phyloP scores from a whole-genome alignment of 2,329 filamentous ascomycete species.

The Didymella lethalis region DNA sequence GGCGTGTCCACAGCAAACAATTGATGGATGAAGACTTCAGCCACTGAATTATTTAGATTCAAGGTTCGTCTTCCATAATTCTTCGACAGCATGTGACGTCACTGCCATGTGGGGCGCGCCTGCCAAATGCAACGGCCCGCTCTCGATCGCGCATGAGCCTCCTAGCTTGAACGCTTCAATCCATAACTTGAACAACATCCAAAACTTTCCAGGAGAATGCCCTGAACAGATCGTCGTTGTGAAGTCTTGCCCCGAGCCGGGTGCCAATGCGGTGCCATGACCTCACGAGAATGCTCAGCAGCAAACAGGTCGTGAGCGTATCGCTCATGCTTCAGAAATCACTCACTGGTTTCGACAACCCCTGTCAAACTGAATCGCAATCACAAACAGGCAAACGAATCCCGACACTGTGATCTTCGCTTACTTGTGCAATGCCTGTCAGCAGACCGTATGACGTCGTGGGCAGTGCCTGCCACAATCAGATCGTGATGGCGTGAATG shows the following conservation, averaged over 20 bases:
- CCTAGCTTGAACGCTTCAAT: constrained; percentile 15
- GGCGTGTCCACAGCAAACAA: not conserved
- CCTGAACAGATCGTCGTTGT: too few relatives aligned
- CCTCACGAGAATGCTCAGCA: not conserved
- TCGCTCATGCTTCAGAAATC: not conserved
- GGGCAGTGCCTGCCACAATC: constrained; percentile 2
- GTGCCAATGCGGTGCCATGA: not conserved
- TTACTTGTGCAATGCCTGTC: constrained; percentile 8
- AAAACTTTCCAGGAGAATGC: not conserved
- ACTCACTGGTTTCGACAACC: constrained; percentile 10
- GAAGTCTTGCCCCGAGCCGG: not conserved
- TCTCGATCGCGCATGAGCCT: constrained; percentile 12
- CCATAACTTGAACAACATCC: constrained; percentile 6
- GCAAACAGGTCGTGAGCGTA: constrained; percentile 14
- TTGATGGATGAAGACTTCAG: not conserved
- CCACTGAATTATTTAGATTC: not conserved
- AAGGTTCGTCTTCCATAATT: not conserved
- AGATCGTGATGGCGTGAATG: constrained; percentile 3
- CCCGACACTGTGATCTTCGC: constrained; percentile 5
- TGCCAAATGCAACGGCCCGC: constrained; percentile 28
- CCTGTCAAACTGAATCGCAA: constrained; percentile 14
- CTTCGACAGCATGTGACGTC: constrained; percentile 26
- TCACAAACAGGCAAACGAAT: constrained; percentile 7
- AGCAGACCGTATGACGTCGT: constrained; percentile 17
- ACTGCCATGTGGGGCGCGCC: constrained; percentile 23